Evolutionary conservation across 2,329 filamentous ascomycete genomes (phyloP), one percentile per base, ranked within the genome.

Genomic region (Aspergillus texensis): DNA sequence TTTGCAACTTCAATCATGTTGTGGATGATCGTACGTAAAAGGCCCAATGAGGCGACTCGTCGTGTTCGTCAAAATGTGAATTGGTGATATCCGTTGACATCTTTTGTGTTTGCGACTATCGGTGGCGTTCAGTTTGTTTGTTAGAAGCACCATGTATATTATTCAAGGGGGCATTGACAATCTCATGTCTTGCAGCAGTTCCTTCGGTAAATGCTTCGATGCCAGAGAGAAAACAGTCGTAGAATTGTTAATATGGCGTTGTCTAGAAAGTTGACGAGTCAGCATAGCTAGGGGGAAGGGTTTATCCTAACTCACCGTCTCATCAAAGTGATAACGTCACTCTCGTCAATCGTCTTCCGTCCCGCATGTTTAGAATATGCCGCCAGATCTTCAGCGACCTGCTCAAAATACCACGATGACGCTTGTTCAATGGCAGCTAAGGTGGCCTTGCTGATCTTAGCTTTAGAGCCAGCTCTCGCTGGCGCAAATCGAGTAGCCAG

Each of bases 21-120:
- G 74, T 97, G 91, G 86, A 94, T 98, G 91, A 89, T 99, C 43
- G 82, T 97, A 65, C 93, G 91, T 78, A 97, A 94, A 79, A 93
- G 93, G 16, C 85, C 92, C 11, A 88, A 89, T 30, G 88, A 92
- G 70, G 83, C 91, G 55, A 80, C 89, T 59, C 88, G 89, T 66
- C 88, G 92, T 67, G 88, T 97, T 63, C 88, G 91, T 62, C 88
- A 92, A 78, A 93, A 89, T 75, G 89, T 87, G 74, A 86, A 89
- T 65, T 93, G 91, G 90, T 92, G 85, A 76, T 55, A 21, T 56
- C 58, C 48, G 53, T 65, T 57, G 39, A 59, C 30, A 39, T 32
- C 54, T 56, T 39, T 24, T 45, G 62, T 57, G 63, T 65, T 68
- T 66, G 65, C 60, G 12, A 55, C 32, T 24, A 46, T 77, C 75